Evolutionary conservation across 2,329 filamentous ascomycete species (phyloP), one percentile per base, ranked within the genome.

Genomic region (Diaporthe citrichinensis): DNA sequence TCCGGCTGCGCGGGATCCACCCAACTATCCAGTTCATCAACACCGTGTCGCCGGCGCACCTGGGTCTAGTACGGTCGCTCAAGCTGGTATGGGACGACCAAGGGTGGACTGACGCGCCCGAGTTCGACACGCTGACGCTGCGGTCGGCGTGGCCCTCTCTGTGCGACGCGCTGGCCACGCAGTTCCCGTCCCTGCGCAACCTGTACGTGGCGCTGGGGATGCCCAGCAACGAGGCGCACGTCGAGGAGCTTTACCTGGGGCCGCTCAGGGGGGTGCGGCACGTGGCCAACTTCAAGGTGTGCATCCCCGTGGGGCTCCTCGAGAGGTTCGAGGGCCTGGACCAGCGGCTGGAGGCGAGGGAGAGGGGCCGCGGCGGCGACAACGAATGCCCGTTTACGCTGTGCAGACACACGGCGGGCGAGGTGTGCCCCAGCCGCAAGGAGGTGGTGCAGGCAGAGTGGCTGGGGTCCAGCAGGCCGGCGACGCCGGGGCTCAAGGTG

Each of bases 51-150:
- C 73, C 57, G 25, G 44, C 58, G 8, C 73, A 73, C 73, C 76
- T 77, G 31, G 76, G 41, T 10, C 76, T 69, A 51, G 73, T 77
- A 61, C 73, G 62, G 59, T 77, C 76, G 34, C 61, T 77, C 44
- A 77, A 77, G 73, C 73, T 77, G 44, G 76, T 77, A 12, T 77
- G 76, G 76, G 76, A 77, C 73, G 76, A 77, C 69, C 69, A 73
- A 53, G 76, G 76, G 39, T 77, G 76, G 76, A 46, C 69, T 0
- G 59, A 73, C 17, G 61, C 69, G 15, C 69, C 73, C n/a, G 71
- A 77, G 41, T 71, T 72, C 58, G 73, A 74, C 69, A 74, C 73
- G 55, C 73, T 41, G 15, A 73, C 59, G 15, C 61, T 77, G 55
- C 76, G 76, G 39, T 65, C 73, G 9, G 76, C 73, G 17, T 77